phyloP scores from a whole-genome alignment of 495 filamentous ascomycete species.

The Pseudotulostoma volvatum region DNA sequence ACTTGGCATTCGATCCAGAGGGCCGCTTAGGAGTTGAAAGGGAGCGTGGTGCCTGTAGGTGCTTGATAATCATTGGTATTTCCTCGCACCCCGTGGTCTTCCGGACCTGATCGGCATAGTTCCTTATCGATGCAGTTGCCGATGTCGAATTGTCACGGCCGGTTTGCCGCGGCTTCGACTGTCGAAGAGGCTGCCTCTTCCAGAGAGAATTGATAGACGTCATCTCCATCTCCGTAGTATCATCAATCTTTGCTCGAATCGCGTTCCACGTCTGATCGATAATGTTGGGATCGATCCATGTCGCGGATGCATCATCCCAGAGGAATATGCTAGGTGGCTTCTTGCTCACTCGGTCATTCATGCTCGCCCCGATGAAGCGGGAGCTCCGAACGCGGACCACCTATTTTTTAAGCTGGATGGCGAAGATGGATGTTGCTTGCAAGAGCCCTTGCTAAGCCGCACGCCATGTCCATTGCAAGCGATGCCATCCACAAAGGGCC shows the following conservation, averaged over 20 bases:
- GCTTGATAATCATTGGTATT: no score
- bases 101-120: no score
- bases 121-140: no score
- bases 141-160: no score
- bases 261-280: slow-evolving; percentile 26
- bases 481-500: slow-evolving; percentile 26
- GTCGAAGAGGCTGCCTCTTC: not conserved
- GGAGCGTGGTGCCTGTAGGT: no score
- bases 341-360: slow-evolving; percentile 59
- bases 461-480: slow-evolving; percentile 4
- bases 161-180: not conserved
- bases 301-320: slow-evolving; percentile 33
- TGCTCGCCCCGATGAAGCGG: slow-evolving; percentile 55
- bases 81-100: no score
- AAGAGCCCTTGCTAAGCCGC: not conserved
- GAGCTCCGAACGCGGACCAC: slow-evolving; percentile 29
- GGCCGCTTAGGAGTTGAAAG: not conserved
- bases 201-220: not conserved
- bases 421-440: not conserved
- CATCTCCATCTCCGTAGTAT: not conserved
- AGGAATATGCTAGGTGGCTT: slow-evolving; percentile 48
- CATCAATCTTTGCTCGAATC: slow-evolving; percentile 17
- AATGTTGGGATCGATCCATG: slow-evolving; percentile 8
- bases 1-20: not conserved
- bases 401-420: not conserved